Percentiles rank a stretch among this genome's conserved stretches.
Evolutionary conservation across 768 basidiomycete species (phyloP).

Genomic region (Rhodocollybia butyracea): DNA sequence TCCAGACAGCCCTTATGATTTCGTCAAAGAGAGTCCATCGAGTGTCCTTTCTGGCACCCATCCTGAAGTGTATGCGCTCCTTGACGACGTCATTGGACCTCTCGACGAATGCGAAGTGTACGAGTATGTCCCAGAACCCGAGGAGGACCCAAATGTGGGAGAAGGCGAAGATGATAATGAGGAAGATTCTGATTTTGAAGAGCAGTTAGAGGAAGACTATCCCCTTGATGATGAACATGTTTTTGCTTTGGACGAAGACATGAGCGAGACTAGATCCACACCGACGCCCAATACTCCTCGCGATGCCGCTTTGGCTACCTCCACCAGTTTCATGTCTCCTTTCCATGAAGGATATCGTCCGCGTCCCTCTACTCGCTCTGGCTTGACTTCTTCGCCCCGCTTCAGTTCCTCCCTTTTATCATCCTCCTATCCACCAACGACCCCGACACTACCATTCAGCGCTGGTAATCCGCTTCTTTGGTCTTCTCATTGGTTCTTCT

Average conservation of each 20-base stretch:
- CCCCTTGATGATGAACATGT: slow-evolving; percentile 59
- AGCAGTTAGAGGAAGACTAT: slow-evolving; percentile 64
- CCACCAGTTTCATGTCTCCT: slow-evolving; percentile 30
- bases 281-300: slow-evolving; percentile 30
- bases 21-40: slow-evolving; percentile 59
- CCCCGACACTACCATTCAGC: neutral
- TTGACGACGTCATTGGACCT: slow-evolving; percentile 82
- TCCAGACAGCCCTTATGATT: slow-evolving; percentile 42
- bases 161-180: slow-evolving; percentile 80
- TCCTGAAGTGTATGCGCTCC: slow-evolving; percentile 80
- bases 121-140: slow-evolving; percentile 89
- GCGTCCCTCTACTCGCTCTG: neutral
- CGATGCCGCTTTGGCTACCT: slow-evolving; percentile 30
- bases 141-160: slow-evolving; percentile 90
- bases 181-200: slow-evolving; percentile 62
- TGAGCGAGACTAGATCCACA: slow-evolving; percentile 13
- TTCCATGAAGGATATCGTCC: slow-evolving; percentile 17
- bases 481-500: slow-evolving; percentile 97
- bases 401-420: neutral
- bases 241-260: slow-evolving; percentile 75
- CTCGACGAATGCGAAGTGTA: slow-evolving; percentile 93
- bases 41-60: slow-evolving; percentile 80
- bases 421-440: neutral
- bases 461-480: slow-evolving; percentile 81
- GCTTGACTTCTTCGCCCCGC: neutral